phyloP scores from a whole-genome alignment of 2,329 filamentous ascomycete genomes.

The Fusarium napiforme region DNA sequence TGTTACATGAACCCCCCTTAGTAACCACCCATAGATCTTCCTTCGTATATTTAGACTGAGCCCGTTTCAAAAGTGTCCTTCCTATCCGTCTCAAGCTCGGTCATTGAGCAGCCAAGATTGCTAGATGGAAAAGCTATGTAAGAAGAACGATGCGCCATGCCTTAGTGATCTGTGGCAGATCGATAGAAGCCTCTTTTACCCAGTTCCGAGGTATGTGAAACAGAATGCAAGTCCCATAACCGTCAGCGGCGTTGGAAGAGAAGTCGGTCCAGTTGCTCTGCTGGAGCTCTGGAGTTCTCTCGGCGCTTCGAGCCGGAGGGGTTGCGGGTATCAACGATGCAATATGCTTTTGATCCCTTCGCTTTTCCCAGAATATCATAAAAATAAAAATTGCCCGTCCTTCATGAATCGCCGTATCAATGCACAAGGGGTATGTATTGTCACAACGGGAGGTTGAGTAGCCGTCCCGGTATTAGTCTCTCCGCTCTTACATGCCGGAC shows the following conservation, averaged over 20 bases:
- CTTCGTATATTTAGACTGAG: conserved; percentile 11
- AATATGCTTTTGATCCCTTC: conserved; percentile 48
- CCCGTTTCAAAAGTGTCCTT: conserved; percentile 7
- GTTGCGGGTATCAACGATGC: conserved; percentile 49
- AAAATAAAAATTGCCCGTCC: conserved; percentile 42
- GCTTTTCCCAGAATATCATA: conserved; percentile 47
- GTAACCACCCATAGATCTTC: not conserved
- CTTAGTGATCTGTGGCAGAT: conserved; percentile 23
- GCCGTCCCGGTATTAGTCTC: conserved; percentile 23
- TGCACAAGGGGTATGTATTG: conserved; percentile 45
- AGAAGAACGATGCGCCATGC: conserved; percentile 25
- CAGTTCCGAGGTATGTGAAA: conserved; percentile 42
- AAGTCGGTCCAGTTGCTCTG: conserved; percentile 25
- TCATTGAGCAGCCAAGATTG: conserved; percentile 11
- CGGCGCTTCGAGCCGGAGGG: conserved; percentile 37
- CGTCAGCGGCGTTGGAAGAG: conserved; percentile 33
- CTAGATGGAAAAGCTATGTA: conserved; percentile 14
- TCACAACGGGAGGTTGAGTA: conserved; percentile 36
- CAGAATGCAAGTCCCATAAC: conserved; percentile 44
- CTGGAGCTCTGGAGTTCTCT: conserved; percentile 16
- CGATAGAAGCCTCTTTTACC: conserved; percentile 20
- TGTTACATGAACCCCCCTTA: conserved; percentile 10
- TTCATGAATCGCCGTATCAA: conserved; percentile 45
- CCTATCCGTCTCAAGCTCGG: conserved; percentile 12
- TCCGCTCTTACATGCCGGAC: conserved; percentile 48